phyloP scores from a whole-genome alignment of 805 yeast species.

The Torulaspora delbrueckii region DNA sequence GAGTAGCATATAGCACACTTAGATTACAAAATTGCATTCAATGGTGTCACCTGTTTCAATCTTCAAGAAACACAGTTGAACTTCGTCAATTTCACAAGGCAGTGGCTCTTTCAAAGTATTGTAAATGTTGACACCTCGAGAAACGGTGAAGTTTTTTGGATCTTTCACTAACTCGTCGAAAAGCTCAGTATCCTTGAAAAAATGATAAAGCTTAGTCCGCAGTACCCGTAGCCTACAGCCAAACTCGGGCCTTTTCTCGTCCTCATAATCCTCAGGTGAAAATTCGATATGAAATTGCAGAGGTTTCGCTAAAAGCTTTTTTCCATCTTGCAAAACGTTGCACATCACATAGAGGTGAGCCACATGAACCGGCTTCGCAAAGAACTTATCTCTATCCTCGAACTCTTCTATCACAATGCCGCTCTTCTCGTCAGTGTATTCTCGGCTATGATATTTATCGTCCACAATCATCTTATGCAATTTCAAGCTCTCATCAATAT shows the following conservation, averaged over 20 bases:
- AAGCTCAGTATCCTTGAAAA: conserved; percentile 46
- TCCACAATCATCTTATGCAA: conserved; percentile 30
- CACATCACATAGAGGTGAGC: conserved; percentile 63
- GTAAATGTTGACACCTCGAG: conserved; percentile 36
- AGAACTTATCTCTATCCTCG: conserved; percentile 54
- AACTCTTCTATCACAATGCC: conserved; percentile 35
- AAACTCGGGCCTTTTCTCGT: conserved; percentile 53
- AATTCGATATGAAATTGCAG: conserved; percentile 68
- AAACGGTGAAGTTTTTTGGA: conserved; percentile 24
- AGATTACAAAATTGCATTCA: conserved; percentile 35
- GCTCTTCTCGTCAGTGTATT: conserved; percentile 30
- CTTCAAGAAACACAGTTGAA: conserved; percentile 47
- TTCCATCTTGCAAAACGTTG: conserved; percentile 34
- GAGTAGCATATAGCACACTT: conserved; percentile 7
- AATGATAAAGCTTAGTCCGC: conserved; percentile 49
- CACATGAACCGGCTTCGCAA: conserved; percentile 73
- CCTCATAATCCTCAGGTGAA: conserved; percentile 72
- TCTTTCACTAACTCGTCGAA: conserved; percentile 25
- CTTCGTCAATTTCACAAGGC: conserved; percentile 37
- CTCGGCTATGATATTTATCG: conserved; percentile 34
- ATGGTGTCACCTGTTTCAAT: conserved; percentile 51
- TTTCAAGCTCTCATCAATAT: conserved; percentile 29
- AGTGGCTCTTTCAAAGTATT: conserved; percentile 32
- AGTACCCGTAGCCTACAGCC: conserved; percentile 67
- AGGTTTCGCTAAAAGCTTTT: conserved; percentile 32